Evolutionary conservation across 164 flowering plant genomes (phyloP), one percentile per base, ranked within the genome.

Genomic region (Vitis labrusca): DNA sequence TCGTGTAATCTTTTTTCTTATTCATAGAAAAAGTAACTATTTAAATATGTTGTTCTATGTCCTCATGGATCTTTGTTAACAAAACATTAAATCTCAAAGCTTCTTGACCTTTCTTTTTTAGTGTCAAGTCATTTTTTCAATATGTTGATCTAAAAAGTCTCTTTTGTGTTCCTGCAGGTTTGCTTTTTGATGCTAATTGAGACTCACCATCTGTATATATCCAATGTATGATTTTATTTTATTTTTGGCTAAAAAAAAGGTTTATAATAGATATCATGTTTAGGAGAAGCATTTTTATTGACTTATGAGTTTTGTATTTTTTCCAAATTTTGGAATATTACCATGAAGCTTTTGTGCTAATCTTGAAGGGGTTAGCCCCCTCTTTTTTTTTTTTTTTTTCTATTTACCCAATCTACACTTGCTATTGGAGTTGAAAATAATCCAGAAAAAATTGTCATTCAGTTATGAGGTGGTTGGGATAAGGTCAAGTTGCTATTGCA

Each of bases 141-240:
- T 44, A 44, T 61, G 37, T 23, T 51, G 61, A 80, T 79, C 94
- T 88, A 88, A 88, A 84, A 71, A 77, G 65, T 87, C 82, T 86
- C 73, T 84, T 88, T 87, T 80, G 72, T 89, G 81, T 88, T 82
- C 84, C 75, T 89, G 98, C 98, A 93, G 96, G 93, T 91, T 80
- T 84, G 81, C 86, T 68, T 19, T 78, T 76, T 78, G 80, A 86
- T 59, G 84, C 82, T 88, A 86, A 85, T 78, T 75, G 69, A 76
- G 81, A 74, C 76, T 71, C 79, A 80, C 66, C 76, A 15, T 76
- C 72, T 84, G 86, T 90, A 76, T 23, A 23, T 74, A 82, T 77
- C 73, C 77, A 59, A 70, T 79, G 78, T 74, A 67, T 75, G 71
- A 76, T 71, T 71, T 76, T 61, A 32, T 23, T 23, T 1, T 23